These are phyloP conservation scores for Hypoxylon lienhwacheense DNA, from an alignment of 495 filamentous ascomycete species.

Conservation along the genomic window DNA sequence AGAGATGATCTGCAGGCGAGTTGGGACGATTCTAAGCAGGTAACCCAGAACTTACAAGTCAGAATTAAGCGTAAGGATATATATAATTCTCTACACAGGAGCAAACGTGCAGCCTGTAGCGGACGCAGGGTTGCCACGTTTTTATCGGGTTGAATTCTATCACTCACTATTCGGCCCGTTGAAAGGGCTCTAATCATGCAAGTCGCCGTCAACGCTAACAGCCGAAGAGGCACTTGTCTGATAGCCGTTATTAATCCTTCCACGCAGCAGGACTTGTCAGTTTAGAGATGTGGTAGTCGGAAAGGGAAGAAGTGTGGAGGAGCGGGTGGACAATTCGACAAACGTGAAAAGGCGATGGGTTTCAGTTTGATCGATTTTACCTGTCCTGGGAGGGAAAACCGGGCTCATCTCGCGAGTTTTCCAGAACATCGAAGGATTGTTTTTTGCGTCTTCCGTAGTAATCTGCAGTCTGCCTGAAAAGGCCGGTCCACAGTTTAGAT, in stretches of 20 bases:
- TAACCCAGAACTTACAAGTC: constrained; percentile 24
- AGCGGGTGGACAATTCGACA: background rate
- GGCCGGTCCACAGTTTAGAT: constrained; percentile 32
- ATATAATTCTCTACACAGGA: constrained; percentile 7
- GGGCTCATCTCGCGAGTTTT: constrained; percentile 24
- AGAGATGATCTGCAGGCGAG: constrained; percentile 31
- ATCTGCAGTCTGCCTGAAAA: constrained; percentile 32
- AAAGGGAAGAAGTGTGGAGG: background rate
- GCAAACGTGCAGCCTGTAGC: constrained; percentile 17
- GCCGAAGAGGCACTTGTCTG: constrained; percentile 19
- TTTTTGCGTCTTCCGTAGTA: constrained; percentile 26
- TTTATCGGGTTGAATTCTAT: constrained; percentile 26
- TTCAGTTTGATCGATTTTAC: constrained; percentile 26
- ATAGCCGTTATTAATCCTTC: constrained; percentile 16
- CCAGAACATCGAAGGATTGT: constrained; percentile 33
- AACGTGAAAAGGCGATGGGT: constrained; percentile 10
- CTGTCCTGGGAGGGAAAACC: constrained; percentile 13
- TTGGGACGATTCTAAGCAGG: constrained; percentile 26
- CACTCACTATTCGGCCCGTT: constrained; percentile 39
- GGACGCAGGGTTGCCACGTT: constrained; percentile 34
- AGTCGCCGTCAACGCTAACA: constrained; percentile 23
- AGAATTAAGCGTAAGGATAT: constrained; percentile 30
- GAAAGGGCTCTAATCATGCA: constrained; percentile 26
- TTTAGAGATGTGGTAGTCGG: background rate
- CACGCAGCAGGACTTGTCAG: constrained; percentile 22